Evolutionary conservation across 208 protist genomes (phyloP).

Genomic region (Trypanosoma platydactyli): DNA sequence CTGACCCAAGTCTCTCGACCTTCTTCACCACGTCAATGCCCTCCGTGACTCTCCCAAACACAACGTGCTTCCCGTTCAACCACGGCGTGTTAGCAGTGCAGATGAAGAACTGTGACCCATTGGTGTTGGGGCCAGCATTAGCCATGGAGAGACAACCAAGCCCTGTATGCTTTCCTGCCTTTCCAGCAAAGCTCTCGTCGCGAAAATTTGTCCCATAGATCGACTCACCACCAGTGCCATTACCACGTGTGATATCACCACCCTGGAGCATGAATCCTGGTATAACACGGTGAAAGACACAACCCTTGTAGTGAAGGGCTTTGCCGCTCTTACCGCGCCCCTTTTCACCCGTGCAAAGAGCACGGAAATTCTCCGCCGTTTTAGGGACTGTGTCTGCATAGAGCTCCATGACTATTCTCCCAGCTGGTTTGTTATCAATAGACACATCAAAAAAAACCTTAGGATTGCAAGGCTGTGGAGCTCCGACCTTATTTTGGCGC

Average conservation of each 20-base stretch:
- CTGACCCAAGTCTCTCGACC: constrained; percentile 74
- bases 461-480: constrained; percentile 43
- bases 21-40: constrained; percentile 84
- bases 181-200: constrained; percentile 87
- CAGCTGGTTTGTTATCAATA: constrained; percentile 62
- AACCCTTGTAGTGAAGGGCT: constrained; percentile 93
- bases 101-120: constrained; percentile 82
- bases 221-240: constrained; percentile 82
- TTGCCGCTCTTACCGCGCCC: constrained; percentile 91
- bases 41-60: constrained; percentile 93
- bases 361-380: constrained; percentile 94
- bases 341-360: constrained; percentile 92
- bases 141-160: constrained; percentile 64
- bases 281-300: constrained; percentile 92
- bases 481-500: constrained; percentile 30
- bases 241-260: constrained; percentile 89
- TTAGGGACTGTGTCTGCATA: constrained; percentile 89
- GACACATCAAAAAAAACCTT: constrained; percentile 91
- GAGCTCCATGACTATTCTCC: constrained; percentile 88
- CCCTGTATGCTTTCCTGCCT: constrained; percentile 75
- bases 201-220: constrained; percentile 85
- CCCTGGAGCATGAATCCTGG: constrained; percentile 84
- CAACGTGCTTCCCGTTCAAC: constrained; percentile 96
- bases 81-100: constrained; percentile 74
- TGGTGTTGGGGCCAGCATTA: constrained; percentile 72